phyloP scores from a whole-genome alignment of 192 early-diverging fungal species.

The Dispira simplex region DNA sequence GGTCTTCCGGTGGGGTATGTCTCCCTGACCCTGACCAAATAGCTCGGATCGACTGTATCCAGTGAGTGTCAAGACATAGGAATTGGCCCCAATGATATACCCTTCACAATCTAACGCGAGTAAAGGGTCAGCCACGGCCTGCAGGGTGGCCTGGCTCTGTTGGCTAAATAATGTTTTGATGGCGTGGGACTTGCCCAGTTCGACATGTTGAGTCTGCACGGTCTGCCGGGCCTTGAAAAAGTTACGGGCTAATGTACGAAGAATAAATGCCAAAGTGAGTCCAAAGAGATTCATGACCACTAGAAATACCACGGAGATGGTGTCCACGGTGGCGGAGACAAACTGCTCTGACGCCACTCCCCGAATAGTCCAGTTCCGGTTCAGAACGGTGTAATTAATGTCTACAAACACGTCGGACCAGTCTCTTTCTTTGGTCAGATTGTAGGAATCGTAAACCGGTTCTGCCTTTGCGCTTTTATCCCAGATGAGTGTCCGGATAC shows the following conservation, averaged over 20 bases:
- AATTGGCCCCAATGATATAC: conserved; percentile 5
- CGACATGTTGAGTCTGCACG: background rate
- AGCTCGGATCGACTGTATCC: conserved; percentile 2
- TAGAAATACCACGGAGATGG: background rate
- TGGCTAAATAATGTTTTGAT: conserved; percentile 4
- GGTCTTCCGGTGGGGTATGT: background rate
- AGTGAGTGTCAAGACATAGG: conserved; percentile 4
- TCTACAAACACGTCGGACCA: background rate
- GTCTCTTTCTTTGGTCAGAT: background rate
- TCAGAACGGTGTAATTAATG: background rate
- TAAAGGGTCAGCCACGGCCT: conserved; percentile 11
- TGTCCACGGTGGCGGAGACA: background rate
- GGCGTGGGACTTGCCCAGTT: conserved; percentile 3
- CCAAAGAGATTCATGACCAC: conserved; percentile 5
- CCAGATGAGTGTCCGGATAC: background rate
- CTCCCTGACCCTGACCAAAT: background rate
- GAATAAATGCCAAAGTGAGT: background rate
- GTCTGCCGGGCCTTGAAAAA: conserved; percentile 3
- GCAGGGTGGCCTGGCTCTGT: conserved; percentile 10
- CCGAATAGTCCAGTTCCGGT: background rate
- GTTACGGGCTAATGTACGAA: background rate
- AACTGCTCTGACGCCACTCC: background rate
- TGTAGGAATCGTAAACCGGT: background rate
- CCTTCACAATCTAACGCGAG: conserved; percentile 8
- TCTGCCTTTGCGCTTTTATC: background rate